Conservation (phyloP, 2,329 filamentous ascomycete species). For the Cercospora zeina region DNA sequence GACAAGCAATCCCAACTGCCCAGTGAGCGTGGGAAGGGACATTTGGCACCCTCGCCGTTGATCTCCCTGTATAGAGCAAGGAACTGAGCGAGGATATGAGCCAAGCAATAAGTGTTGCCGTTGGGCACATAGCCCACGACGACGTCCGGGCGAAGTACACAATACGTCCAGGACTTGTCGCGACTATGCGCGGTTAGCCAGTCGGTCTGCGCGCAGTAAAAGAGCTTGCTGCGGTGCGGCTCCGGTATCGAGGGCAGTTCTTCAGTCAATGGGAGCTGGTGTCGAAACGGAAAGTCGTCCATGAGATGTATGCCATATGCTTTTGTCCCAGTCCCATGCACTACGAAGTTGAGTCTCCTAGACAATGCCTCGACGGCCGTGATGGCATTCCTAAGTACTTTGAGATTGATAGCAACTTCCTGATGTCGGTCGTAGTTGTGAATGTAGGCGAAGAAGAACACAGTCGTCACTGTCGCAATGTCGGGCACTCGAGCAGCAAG, state of each 20-base stretch:
- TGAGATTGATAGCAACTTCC: background rate
- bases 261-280: slow-evolving; percentile 41
- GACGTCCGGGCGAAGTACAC: slow-evolving; percentile 43
- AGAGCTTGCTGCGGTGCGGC: slow-evolving; percentile 38
- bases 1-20: slow-evolving; percentile 41
- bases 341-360: slow-evolving; percentile 24
- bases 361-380: background rate
- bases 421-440: background rate
- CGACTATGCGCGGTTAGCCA: slow-evolving; percentile 38
- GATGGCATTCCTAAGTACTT: background rate
- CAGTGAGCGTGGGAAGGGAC: slow-evolving; percentile 42
- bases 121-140: slow-evolving; percentile 45
- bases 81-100: slow-evolving; percentile 34
- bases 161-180: slow-evolving; percentile 43
- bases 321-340: slow-evolving; percentile 43
- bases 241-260: slow-evolving; percentile 37
- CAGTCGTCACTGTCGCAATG: background rate
- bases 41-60: slow-evolving; percentile 31
- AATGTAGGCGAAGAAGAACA: background rate
- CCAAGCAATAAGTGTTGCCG: slow-evolving; percentile 43
- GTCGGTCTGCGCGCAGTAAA: slow-evolving; percentile 44
- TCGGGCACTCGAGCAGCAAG: background rate
- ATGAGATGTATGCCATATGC: slow-evolving; percentile 48
- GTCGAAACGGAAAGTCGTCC: slow-evolving; percentile 42
- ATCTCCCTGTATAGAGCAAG: background rate